These are phyloP conservation scores for Exophiala sideris DNA, from an alignment of 2,329 filamentous ascomycete genomes.

Conservation along the genomic window DNA sequence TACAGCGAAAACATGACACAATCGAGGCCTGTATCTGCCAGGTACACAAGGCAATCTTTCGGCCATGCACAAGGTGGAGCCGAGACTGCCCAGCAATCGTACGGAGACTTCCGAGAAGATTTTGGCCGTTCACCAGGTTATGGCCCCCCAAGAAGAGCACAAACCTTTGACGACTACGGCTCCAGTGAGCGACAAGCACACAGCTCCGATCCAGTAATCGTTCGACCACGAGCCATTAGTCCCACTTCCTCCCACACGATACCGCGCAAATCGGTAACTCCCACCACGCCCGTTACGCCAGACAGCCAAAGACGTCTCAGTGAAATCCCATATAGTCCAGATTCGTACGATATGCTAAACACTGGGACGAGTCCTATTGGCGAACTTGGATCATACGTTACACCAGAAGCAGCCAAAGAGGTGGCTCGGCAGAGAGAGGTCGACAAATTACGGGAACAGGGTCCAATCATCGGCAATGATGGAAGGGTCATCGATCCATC, in stretches of 20 bases:
- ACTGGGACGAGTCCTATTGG: conserved; percentile 40
- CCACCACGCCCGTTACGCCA: conserved; percentile 44
- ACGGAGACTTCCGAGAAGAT: conserved; percentile 6
- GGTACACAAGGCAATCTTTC: not conserved
- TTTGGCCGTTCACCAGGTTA: conserved; percentile 15
- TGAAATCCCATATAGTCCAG: conserved; percentile 57
- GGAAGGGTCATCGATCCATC: conserved; percentile 64
- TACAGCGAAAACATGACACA: conserved; percentile 3
- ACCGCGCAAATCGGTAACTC: conserved; percentile 59
- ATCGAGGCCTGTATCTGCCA: conserved; percentile 5
- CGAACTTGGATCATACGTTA: conserved; percentile 38
- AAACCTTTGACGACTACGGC: conserved; percentile 20
- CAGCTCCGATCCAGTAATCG: conserved; percentile 34
- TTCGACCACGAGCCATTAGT: conserved; percentile 42
- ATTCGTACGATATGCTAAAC: conserved; percentile 60
- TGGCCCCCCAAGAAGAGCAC: conserved; percentile 12
- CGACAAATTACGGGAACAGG: conserved; percentile 43
- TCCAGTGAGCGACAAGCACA: conserved; percentile 22
- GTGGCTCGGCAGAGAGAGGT: conserved; percentile 37
- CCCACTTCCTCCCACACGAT: conserved; percentile 36
- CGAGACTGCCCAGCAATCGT: not conserved
- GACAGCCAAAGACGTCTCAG: conserved; percentile 39
- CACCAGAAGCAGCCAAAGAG: conserved; percentile 39
- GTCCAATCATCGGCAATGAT: conserved; percentile 61
- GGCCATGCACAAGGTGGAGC: conserved; percentile 1